Evolutionary conservation across 768 basidiomycete genomes (phyloP), one percentile per base, ranked within the genome.

Genomic region (Leucosporidium yakuticum): DNA sequence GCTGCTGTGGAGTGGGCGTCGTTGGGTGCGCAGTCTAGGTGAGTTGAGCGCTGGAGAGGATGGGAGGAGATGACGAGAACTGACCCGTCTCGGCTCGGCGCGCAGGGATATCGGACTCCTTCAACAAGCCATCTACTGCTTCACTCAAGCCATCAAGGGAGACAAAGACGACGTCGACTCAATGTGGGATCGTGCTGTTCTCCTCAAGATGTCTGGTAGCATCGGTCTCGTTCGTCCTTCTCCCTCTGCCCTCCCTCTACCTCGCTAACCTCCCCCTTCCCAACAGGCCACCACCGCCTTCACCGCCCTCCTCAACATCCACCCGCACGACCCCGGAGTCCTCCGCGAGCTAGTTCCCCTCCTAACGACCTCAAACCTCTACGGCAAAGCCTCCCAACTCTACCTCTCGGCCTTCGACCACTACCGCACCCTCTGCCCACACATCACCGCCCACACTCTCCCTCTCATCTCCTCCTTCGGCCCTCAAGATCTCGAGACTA

Each of bases 61-160:
- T 27, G 51, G 51, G 17, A 44, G 6, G 17, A 54, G 17, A 27
- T 23, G 23, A 17, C 31, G 21, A 47, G 55, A 53, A n/a, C 39
- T 65, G 32, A 48, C 21, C n/a, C n/a, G n/a, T n/a, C 19, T 34
- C 27, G 4, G 1, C 19, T 48, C 27, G 55, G 29, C 47, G 17
- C 60, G 0, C 68, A 87, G 91, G 71, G 85, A 85, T 20, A 77
- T 86, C 31, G 89, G 88, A 2, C 86, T 85, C 68, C 83, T 85
- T 55, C 88, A 92, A 67, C 92, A 97, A 78, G 90, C 91, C 4
- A 77, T 96, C 47, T 97, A 97, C 76, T 98, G 95, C 76, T 90
- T 89, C 76, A 83, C 88, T 0, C 94, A 96, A 76, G 85, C 89
- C 1, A 84, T 87, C 74, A 85, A 83, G 65, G 80, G 89, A 29